Conservation (phyloP, 2,329 filamentous ascomycete species). For the Cladophialophora immunda region DNA sequence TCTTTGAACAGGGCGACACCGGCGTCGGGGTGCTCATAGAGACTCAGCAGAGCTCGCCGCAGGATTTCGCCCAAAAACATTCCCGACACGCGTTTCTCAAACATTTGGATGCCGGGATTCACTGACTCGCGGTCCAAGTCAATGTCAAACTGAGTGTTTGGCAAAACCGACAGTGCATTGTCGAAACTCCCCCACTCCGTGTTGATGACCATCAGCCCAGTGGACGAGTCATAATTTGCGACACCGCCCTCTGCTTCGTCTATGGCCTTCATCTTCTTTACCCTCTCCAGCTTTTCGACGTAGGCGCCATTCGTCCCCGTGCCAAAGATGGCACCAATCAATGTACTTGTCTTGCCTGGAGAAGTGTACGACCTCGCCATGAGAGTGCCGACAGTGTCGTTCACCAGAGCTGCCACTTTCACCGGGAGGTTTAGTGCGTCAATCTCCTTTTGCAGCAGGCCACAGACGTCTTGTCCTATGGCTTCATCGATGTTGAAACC, state of each 20-base stretch:
- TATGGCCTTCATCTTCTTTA: slow-evolving; percentile 75
- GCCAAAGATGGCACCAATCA: slow-evolving; percentile 96
- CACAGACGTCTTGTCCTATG: slow-evolving; percentile 92
- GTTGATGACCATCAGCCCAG: slow-evolving; percentile 96
- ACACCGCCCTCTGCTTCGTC: slow-evolving; percentile 57
- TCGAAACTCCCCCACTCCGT: slow-evolving; percentile 99
- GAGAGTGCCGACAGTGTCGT: slow-evolving; percentile 95
- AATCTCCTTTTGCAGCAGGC: slow-evolving; percentile 86
- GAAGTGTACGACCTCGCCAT: slow-evolving; percentile 98
- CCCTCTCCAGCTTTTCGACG: slow-evolving; percentile 85
- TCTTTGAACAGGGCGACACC: slow-evolving; percentile 77
- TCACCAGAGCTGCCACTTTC: slow-evolving; percentile 93
- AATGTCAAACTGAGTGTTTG: slow-evolving; percentile 82
- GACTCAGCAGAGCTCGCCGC: slow-evolving; percentile 75
- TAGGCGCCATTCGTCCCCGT: slow-evolving; percentile 98
- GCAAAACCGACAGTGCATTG: slow-evolving; percentile 87
- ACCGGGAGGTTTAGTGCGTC: slow-evolving; percentile 87
- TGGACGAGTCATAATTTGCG: slow-evolving; percentile 77
- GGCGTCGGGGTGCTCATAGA: slow-evolving; percentile 69
- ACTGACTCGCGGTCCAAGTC: slow-evolving; percentile 80
- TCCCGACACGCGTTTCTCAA: slow-evolving; percentile 96
- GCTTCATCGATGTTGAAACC: slow-evolving; percentile 97
- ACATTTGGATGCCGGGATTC: slow-evolving; percentile 97
- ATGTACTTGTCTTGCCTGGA: slow-evolving; percentile 81
- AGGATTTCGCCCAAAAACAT: slow-evolving; percentile 98